phyloP scores from a whole-genome alignment of 768 basidiomycete genomes.

The Tricholoma furcatifolium region DNA sequence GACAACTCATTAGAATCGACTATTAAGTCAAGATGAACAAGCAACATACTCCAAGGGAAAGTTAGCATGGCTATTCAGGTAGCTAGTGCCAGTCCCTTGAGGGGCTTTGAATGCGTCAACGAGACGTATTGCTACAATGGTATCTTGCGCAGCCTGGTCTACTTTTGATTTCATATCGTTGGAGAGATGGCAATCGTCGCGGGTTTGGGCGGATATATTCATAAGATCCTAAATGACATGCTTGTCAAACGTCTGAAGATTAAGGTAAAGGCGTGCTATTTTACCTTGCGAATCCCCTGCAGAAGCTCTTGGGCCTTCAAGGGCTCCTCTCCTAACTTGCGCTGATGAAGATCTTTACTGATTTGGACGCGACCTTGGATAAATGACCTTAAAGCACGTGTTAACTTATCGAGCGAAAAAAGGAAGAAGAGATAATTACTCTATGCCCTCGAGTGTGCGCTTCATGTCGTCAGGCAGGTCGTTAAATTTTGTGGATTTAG shows the following conservation, averaged over 20 bases:
- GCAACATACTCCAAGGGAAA: conserved; percentile 76
- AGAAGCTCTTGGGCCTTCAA: conserved; percentile 72
- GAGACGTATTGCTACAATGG: conserved; percentile 72
- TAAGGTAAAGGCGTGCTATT: background rate
- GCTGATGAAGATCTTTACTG: conserved; percentile 73
- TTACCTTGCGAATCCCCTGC: conserved; percentile 64
- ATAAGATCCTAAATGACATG: conserved; percentile 54
- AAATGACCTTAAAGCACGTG: conserved; percentile 42
- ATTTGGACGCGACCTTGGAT: conserved; percentile 82
- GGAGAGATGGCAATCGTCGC: conserved; percentile 63
- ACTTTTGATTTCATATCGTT: conserved; percentile 73
- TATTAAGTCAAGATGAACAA: background rate
- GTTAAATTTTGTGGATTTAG: conserved; percentile 74
- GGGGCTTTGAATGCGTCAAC: conserved; percentile 79
- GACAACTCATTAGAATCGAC: background rate
- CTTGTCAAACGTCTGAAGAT: background rate
- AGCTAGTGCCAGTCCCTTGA: conserved; percentile 58
- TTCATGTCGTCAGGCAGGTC: conserved; percentile 73
- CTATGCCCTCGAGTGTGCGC: conserved; percentile 63
- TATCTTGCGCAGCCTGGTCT: conserved; percentile 78
- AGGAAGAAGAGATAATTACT: conserved; percentile 43
- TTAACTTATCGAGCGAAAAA: background rate
- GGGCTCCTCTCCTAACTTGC: conserved; percentile 74
- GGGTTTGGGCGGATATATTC: conserved; percentile 58
- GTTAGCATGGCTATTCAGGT: conserved; percentile 75